Evolutionary conservation across 306 rosid species (phyloP).

Genomic region (Abrus pulchellus): DNA sequence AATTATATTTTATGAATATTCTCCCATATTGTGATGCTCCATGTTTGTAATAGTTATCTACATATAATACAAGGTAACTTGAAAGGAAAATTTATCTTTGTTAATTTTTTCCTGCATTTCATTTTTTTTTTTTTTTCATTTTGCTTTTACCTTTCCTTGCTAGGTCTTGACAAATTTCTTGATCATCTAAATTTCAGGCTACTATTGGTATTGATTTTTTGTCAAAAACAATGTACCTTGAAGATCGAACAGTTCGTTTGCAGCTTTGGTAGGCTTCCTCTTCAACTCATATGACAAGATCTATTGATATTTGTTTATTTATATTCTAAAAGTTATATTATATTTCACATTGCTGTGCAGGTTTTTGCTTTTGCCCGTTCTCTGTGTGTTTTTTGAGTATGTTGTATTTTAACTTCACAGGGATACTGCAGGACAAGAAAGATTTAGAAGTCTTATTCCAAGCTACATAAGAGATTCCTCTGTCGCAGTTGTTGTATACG

Average conservation of each 20-base stretch:
- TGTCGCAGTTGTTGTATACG: conserved; percentile 12
- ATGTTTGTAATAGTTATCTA: not conserved
- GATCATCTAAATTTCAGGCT: conserved; percentile 21
- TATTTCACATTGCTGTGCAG: not conserved
- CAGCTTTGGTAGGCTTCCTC: conserved; percentile 32
- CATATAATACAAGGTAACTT: not conserved
- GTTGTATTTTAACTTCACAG: conserved; percentile 20
- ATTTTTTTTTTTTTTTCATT: not conserved
- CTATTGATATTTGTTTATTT: not conserved
- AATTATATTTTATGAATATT: conserved; percentile 6
- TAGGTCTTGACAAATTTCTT: conserved; percentile 9
- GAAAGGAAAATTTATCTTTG: not conserved
- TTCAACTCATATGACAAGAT: not conserved
- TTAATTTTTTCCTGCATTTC: not conserved
- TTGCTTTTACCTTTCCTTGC: not conserved
- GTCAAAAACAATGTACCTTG: conserved; percentile 22
- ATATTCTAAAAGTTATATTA: not conserved
- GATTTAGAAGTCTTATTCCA: conserved; percentile 24
- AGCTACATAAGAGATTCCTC: conserved; percentile 28
- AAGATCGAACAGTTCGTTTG: conserved; percentile 3
- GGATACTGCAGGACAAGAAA: conserved; percentile 31
- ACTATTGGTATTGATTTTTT: conserved; percentile 17
- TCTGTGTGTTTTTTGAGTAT: not conserved
- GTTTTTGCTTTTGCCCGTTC: not conserved
- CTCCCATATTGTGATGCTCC: not conserved